Percentiles rank a stretch among this genome's conserved stretches.
Evolutionary conservation across 139 green algal species (phyloP).

Genomic region (Coelastrella sp.): DNA sequence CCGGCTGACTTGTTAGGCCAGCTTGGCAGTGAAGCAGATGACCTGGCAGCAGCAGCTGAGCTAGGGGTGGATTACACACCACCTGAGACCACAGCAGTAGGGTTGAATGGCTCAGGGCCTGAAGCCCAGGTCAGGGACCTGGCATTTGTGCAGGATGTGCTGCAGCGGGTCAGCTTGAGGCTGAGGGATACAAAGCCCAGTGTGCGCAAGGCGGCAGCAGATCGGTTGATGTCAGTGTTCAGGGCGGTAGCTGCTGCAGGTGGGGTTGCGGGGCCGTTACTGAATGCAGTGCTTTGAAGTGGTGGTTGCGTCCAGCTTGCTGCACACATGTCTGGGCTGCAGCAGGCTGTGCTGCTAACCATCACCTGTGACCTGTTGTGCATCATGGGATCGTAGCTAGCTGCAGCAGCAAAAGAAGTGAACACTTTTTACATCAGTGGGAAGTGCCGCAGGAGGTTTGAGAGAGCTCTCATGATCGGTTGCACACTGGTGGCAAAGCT

Average conservation of each 20-base stretch:
- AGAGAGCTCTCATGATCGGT: too few relatives aligned
- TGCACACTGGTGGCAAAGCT: too few relatives aligned
- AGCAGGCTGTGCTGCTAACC: too few relatives aligned
- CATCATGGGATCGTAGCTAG: too few relatives aligned
- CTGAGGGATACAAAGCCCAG: slow-evolving; percentile 80
- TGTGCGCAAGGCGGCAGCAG: slow-evolving; percentile 73
- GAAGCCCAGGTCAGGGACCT: neutral
- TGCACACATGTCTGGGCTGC: too few relatives aligned
- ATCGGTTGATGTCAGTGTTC: slow-evolving; percentile 56
- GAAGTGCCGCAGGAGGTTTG: too few relatives aligned
- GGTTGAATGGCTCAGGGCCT: neutral
- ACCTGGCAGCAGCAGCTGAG: slow-evolving; percentile 25
- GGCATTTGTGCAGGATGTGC: neutral
- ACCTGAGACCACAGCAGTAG: neutral
- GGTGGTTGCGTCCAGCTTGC: too few relatives aligned
- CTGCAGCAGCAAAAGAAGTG: too few relatives aligned
- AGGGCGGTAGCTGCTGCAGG: slow-evolving; percentile 40
- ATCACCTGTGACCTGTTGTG: too few relatives aligned
- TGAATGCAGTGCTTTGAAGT: too few relatives aligned
- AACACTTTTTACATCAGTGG: too few relatives aligned
- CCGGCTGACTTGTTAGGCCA: neutral
- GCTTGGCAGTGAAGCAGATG: slow-evolving; percentile 23
- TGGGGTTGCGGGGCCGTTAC: neutral
- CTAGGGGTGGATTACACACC: slow-evolving; percentile 13
- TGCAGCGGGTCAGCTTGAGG: slow-evolving; percentile 52